These are phyloP conservation scores for Rhodotorula mucilaginosa DNA, from an alignment of 1,284 basidiomycete genomes.

Conservation along the genomic window DNA sequence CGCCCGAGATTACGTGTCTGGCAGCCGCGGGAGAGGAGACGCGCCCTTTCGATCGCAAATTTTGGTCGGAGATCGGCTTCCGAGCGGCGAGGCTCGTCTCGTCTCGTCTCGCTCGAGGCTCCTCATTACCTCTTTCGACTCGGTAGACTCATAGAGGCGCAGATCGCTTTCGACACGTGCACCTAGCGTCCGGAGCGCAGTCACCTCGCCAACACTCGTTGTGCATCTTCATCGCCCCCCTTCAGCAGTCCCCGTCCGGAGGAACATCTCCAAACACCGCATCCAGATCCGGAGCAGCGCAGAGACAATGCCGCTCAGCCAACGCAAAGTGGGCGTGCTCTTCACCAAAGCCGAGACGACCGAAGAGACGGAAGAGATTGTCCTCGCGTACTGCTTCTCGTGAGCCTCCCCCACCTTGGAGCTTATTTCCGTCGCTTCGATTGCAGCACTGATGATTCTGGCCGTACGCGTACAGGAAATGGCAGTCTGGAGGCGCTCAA, in stretches of 20 bases:
- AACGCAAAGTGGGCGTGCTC: conserved; percentile 18
- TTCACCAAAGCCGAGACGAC: background rate
- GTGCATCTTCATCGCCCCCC: too few species aligned
- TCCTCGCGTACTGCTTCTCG: background rate
- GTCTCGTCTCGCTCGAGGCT: background rate
- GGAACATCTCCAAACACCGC: too few species aligned
- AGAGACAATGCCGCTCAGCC: conserved; percentile 14
- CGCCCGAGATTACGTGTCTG: too few species aligned
- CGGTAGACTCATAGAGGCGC: too few species aligned
- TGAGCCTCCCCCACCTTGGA: background rate
- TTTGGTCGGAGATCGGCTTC: too few species aligned
- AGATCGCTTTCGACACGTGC: too few species aligned
- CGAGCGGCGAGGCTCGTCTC: background rate
- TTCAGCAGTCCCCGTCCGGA: too few species aligned
- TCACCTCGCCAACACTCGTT: too few species aligned
- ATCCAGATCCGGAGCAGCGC: too few species aligned
- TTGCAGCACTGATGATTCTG: background rate
- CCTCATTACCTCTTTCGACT: background rate
- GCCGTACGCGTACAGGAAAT: conserved; percentile 12
- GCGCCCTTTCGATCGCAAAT: too few species aligned
- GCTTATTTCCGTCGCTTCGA: background rate
- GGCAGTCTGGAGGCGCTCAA: conserved; percentile 22
- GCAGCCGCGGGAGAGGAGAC: too few species aligned
- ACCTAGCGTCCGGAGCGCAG: too few species aligned
- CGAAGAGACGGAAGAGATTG: conserved; percentile 26